These are phyloP conservation scores for Fusarium sp. DNA, from an alignment of 2,329 filamentous ascomycete species.

Conservation along the genomic window DNA sequence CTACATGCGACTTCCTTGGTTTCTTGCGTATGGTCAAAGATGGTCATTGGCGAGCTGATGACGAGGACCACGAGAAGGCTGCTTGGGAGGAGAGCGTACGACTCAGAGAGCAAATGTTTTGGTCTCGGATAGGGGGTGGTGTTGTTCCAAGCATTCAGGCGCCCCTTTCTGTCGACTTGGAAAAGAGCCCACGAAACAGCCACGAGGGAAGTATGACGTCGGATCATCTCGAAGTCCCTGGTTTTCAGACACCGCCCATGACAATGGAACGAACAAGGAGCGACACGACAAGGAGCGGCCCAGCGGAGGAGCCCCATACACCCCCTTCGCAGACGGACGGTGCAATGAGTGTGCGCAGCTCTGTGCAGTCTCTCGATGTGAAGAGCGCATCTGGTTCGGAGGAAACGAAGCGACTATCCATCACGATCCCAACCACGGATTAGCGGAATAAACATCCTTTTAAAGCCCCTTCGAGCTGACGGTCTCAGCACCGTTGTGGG, in stretches of 20 bases:
- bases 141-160: constrained; percentile 72
- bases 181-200: constrained; percentile 49
- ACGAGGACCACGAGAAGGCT: constrained; percentile 82
- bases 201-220: constrained; percentile 44
- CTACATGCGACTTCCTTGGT: constrained; percentile 90
- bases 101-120: constrained; percentile 95
- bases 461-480: not conserved
- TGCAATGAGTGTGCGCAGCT: constrained; percentile 39
- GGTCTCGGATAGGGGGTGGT: constrained; percentile 90
- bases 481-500: not conserved
- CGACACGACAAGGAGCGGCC: constrained; percentile 24
- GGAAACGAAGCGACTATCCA: constrained; percentile 43
- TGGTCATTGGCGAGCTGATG: constrained; percentile 87
- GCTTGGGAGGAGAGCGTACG: constrained; percentile 96
- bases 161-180: constrained; percentile 41
- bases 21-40: constrained; percentile 93
- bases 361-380: constrained; percentile 43
- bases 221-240: constrained; percentile 34
- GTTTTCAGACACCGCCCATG: constrained; percentile 37
- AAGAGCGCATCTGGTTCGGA: constrained; percentile 40
- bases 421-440: constrained; percentile 41
- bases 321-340: constrained; percentile 46
- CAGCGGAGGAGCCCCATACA: constrained; percentile 43
- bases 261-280: constrained; percentile 33
- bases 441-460: constrained; percentile 14